phyloP scores from a whole-genome alignment of 768 basidiomycete species.

The Lentinula detonsa region DNA sequence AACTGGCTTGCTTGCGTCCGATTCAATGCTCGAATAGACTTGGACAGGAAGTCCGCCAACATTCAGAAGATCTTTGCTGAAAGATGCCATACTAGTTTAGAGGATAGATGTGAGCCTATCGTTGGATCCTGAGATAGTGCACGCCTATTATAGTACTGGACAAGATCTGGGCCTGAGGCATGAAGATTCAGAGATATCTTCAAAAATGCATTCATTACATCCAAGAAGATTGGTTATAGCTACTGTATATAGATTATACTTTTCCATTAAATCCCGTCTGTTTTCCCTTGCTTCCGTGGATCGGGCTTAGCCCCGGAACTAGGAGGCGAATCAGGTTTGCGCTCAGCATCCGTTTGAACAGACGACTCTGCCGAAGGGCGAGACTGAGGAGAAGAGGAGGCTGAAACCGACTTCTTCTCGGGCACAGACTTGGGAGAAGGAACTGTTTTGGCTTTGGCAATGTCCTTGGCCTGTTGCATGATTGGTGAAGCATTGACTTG shows the following conservation, averaged over 20 bases:
- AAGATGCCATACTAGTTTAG: background rate
- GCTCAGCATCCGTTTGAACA: background rate
- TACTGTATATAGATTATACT: background rate
- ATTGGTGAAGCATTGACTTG: background rate
- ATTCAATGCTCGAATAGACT: slow-evolving; percentile 19
- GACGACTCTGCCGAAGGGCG: background rate
- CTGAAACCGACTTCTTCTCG: background rate
- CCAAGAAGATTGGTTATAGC: background rate
- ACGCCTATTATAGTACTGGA: too few relatives aligned
- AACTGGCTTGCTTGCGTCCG: slow-evolving; percentile 14
- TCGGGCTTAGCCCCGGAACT: background rate
- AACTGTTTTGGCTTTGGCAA: background rate
- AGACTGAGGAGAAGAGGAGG: background rate
- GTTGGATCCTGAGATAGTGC: background rate
- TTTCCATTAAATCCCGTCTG: background rate
- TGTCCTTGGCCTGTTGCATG: background rate
- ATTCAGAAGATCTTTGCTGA: slow-evolving; percentile 16
- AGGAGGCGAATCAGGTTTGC: background rate
- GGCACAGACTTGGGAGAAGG: background rate
- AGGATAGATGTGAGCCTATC: background rate
- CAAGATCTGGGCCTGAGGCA: too few relatives aligned
- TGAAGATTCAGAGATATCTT: background rate
- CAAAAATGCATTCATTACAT: background rate
- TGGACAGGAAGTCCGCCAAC: slow-evolving; percentile 32
- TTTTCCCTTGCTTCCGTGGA: background rate